Evolutionary conservation across 2,329 filamentous ascomycete species (phyloP).

Genomic region (Fusarium sp.): DNA sequence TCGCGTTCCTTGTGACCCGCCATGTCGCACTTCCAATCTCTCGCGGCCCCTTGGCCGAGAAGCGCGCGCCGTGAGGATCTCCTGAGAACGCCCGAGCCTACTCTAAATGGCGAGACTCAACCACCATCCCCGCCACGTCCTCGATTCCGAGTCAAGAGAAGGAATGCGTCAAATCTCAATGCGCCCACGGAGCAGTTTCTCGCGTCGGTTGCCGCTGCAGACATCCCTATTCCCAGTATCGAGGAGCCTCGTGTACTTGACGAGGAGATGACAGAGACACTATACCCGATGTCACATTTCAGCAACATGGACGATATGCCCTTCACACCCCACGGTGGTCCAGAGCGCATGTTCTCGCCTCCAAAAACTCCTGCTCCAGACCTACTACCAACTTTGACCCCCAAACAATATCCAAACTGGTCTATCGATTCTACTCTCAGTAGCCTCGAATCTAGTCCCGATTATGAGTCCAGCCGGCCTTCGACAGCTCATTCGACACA

Average conservation of each 20-base stretch:
- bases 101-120: constrained; percentile 46
- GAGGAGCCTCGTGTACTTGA: constrained; percentile 62
- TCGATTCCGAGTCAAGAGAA: constrained; percentile 64
- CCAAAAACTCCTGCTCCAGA: constrained; percentile 68
- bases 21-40: constrained; percentile 59
- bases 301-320: constrained; percentile 46
- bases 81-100: constrained; percentile 64
- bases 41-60: constrained; percentile 55
- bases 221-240: constrained; percentile 71
- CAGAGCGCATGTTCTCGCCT: constrained; percentile 59
- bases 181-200: constrained; percentile 73
- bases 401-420: constrained; percentile 65
- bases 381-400: constrained; percentile 53
- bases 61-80: constrained; percentile 52
- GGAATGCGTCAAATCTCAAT: constrained; percentile 60
- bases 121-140: constrained; percentile 62
- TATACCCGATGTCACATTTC: constrained; percentile 49
- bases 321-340: constrained; percentile 43
- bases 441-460: constrained; percentile 66
- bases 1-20: constrained; percentile 38
- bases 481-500: constrained; percentile 68
- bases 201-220: constrained; percentile 72
- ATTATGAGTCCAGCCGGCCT: constrained; percentile 67
- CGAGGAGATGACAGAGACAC: constrained; percentile 54
- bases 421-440: constrained; percentile 65